Conservation (phyloP, 2,329 filamentous ascomycete species). For the Cercospora citrullina region DNA sequence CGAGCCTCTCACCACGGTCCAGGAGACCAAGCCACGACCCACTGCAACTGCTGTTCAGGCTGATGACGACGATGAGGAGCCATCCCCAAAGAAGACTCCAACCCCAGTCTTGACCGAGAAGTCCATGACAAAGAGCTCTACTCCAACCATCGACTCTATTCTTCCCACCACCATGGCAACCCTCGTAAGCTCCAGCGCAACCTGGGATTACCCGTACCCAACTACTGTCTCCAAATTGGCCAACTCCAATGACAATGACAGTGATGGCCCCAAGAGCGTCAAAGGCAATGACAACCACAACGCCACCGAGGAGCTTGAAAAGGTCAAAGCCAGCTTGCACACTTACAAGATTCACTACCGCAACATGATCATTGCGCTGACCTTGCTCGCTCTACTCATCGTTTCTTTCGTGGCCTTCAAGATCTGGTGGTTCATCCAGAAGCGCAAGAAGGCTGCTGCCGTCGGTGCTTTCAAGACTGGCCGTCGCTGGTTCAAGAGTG, state of each 20-base stretch:
- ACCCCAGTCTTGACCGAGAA: neutral
- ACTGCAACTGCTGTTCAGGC: neutral
- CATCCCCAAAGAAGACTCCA: neutral
- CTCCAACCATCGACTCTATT: constrained; percentile 4
- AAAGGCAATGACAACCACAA: constrained; percentile 1
- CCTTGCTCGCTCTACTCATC: constrained; percentile 7
- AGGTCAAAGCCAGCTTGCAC: constrained; percentile 4
- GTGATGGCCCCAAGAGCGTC: neutral
- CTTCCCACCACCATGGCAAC: neutral
- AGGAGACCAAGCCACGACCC: neutral
- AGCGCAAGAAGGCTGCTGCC: constrained; percentile 1
- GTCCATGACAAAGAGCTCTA: neutral
- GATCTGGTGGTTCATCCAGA: constrained; percentile 10
- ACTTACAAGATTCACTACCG: constrained; percentile 12
- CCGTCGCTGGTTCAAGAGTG: neutral
- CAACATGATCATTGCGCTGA: constrained; percentile 13
- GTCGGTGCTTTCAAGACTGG: neutral
- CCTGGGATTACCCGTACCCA: neutral
- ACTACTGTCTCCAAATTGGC: neutral
- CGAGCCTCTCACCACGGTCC: neutral
- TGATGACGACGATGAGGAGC: neutral
- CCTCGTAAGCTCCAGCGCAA: neutral
- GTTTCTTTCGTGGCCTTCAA: constrained; percentile 12
- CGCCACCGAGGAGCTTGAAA: neutral
- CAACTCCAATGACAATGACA: neutral